Conservation (phyloP, 2,329 filamentous ascomycete genomes). For the Paracamarosporium sp. region DNA sequence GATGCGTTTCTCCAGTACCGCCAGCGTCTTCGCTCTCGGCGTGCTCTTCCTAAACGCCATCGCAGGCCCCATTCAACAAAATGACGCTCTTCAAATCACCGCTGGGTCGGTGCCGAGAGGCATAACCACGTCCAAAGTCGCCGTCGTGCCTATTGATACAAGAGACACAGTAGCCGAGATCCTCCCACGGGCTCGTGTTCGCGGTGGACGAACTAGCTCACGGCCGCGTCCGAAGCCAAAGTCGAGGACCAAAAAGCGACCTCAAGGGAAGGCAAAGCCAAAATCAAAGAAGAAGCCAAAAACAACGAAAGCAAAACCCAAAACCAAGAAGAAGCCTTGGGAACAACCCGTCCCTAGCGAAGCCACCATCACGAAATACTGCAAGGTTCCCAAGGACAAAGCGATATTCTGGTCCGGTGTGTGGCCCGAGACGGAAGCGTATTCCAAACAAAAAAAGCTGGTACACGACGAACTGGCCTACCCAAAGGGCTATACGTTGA, state of each 20-base stretch:
- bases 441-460: background rate
- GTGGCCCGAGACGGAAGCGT: background rate
- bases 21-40: background rate
- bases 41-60: background rate
- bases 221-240: no score
- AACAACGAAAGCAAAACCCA: background rate
- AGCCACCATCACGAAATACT: background rate
- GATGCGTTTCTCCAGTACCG: background rate
- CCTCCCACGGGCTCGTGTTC: no score
- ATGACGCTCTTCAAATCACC: background rate
- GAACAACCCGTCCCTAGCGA: background rate
- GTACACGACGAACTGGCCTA: background rate
- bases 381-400: constrained; percentile 1
- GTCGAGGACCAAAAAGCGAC: background rate
- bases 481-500: background rate
- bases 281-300: background rate
- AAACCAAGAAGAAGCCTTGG: background rate
- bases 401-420: constrained; percentile 1
- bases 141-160: background rate
- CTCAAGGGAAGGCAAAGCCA: background rate
- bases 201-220: no score
- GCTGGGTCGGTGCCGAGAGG: background rate
- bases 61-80: background rate
- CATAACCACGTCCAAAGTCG: background rate
- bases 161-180: background rate